Evolutionary conservation across 139 green algal species (phyloP), one percentile per base, ranked within the genome.

Genomic region (Picochlorum costavermella): DNA sequence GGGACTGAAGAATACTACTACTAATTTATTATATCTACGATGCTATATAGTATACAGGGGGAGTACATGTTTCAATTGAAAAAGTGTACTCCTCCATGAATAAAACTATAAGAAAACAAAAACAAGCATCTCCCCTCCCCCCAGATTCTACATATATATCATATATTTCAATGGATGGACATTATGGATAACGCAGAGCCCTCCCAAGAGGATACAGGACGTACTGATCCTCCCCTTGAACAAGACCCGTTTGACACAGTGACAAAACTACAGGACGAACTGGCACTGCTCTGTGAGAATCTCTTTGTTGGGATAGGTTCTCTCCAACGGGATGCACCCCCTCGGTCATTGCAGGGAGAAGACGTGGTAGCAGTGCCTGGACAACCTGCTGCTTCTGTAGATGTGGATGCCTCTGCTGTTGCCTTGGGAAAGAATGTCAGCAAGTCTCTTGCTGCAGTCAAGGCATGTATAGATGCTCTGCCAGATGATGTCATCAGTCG

Each of bases 221-320:
- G 1, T 40, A 8, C 9, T 40, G 33, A 8, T 40, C 17, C 12
- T 48, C 25, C 50, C 11, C 25, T 28, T 9, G 62, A 37, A 44
- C 13, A 25, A 37, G 23, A 50, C 11, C 11, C 33, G 46, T 53
- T 25, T 28, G 67, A 68, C 30, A 16, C 46, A 6, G 36, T 74
- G n/a, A 59, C 28, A 2, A 29, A 45, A 44, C 13, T 69, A 17
- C 68, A 75, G 29, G 69, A 71, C 28, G 25, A 65, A 20, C 6
- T 71, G 3, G 63, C 12, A 3, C 30, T 40, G 8, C 26, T 75
- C 20, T 71, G 65, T n/a, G 51, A 30, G 17, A 61, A 49, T 26
- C 45, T 75, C 6, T 75, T 68, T 46, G 71, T 65, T 44, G 71
- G 56, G 30, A 36, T 75, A 14, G 69, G 69, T 5, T 61, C 69